Conservation (phyloP, 2,329 filamentous ascomycete species). For the Cryphonectria naterciae region DNA sequence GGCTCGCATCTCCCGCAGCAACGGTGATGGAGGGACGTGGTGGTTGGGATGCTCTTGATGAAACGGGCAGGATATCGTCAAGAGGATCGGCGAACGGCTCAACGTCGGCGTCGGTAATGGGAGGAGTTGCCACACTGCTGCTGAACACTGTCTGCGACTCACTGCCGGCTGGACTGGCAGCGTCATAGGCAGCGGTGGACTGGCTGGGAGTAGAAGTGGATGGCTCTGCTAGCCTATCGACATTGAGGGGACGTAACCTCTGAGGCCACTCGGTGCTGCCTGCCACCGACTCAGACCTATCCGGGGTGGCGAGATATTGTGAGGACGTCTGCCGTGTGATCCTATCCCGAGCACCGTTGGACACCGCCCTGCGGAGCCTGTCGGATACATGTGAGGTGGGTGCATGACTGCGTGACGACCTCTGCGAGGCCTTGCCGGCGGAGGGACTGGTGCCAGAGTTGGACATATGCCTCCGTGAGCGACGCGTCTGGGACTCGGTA, state of each 20-base stretch:
- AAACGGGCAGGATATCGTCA: conserved; percentile 54
- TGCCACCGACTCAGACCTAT: conserved; percentile 52
- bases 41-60: conserved; percentile 50
- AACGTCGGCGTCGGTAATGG: conserved; percentile 72
- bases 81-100: conserved; percentile 58
- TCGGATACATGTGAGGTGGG: conserved; percentile 41
- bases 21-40: conserved; percentile 67
- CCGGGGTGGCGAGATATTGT: conserved; percentile 58
- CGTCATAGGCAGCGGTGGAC: conserved; percentile 48
- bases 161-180: conserved; percentile 56
- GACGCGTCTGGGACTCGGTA: conserved; percentile 37
- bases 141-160: conserved; percentile 64
- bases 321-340: conserved; percentile 37
- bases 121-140: conserved; percentile 72
- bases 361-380: conserved; percentile 44
- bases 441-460: conserved; percentile 41
- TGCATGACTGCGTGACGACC: conserved; percentile 36
- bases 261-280: conserved; percentile 40
- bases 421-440: conserved; percentile 39
- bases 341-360: conserved; percentile 38
- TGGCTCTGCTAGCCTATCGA: conserved; percentile 49
- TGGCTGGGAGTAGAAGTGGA: conserved; percentile 49
- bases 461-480: conserved; percentile 39
- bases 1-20: conserved; percentile 82
- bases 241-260: conserved; percentile 46